phyloP scores from a whole-genome alignment of 768 basidiomycete genomes.

The Suillus cothurnatus region DNA sequence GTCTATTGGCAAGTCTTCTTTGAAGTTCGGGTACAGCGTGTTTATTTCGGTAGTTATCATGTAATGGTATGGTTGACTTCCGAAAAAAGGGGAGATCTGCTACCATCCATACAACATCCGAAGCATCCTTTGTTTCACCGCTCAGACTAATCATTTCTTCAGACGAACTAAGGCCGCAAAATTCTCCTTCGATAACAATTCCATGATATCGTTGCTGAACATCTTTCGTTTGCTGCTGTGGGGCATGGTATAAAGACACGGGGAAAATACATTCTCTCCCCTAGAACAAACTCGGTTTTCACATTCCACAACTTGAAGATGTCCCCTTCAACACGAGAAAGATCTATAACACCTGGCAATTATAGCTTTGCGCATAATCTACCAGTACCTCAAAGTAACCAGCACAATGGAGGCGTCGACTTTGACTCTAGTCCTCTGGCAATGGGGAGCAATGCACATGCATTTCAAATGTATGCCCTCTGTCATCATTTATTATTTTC shows the following conservation, averaged over 20 bases:
- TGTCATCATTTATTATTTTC: not conserved
- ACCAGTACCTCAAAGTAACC: not conserved
- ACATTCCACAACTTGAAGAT: not conserved
- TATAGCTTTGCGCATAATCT: not conserved
- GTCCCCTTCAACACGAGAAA: not conserved
- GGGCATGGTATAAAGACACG: not conserved
- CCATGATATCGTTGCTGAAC: no score
- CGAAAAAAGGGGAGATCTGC: no score
- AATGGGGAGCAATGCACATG: not conserved
- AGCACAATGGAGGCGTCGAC: not conserved
- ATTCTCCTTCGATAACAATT: no score
- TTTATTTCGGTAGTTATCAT: no score
- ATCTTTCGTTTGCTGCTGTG: no score
- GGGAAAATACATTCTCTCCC: not conserved
- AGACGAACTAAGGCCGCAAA: no score
- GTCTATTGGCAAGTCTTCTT: no score
- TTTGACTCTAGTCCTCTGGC: not conserved
- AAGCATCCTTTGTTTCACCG: no score
- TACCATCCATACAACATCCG: no score
- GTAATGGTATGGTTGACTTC: no score
- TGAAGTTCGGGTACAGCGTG: no score
- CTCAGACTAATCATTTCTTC: no score
- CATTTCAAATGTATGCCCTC: not conserved
- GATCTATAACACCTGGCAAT: not conserved
- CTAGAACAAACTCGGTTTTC: not conserved